These are phyloP conservation scores for Phytophthora tubulina DNA, from an alignment of 352 stramenopile species.

Conservation along the genomic window DNA sequence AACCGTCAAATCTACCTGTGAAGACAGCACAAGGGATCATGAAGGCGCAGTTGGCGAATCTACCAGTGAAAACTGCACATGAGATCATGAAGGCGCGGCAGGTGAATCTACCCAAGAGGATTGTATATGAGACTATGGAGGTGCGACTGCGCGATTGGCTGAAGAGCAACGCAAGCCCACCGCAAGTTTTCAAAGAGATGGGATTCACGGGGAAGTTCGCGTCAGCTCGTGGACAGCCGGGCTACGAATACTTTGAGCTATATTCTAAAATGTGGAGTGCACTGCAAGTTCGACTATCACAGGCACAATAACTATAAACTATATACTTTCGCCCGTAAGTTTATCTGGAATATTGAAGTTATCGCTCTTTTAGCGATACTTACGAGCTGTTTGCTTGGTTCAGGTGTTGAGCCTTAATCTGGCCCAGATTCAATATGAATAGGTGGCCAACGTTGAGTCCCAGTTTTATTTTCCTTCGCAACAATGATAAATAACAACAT, in stretches of 20 bases:
- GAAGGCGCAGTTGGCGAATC: not conserved
- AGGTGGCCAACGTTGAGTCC: no score
- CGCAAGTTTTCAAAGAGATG: constrained; percentile 31
- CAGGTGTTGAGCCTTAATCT: no score
- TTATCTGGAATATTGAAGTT: no score
- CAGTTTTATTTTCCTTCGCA: no score
- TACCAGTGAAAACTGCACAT: not conserved
- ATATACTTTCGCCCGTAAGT: no score
- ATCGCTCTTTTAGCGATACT: no score
- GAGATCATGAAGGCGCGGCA: constrained; percentile 24
- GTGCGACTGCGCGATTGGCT: constrained; percentile 14
- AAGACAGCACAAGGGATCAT: constrained; percentile 20
- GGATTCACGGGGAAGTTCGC: constrained; percentile 11
- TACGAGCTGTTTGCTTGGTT: no score
- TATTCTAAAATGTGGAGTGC: constrained; percentile 22
- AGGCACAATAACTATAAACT: not conserved
- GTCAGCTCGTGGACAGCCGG: constrained; percentile 6
- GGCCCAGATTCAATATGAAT: no score
- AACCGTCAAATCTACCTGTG: constrained; percentile 13
- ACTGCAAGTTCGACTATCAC: constrained; percentile 16
- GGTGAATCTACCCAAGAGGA: constrained; percentile 4
- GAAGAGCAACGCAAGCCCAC: constrained; percentile 8
- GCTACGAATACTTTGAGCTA: constrained; percentile 25
- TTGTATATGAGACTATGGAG: constrained; percentile 23
- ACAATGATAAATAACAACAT: no score